These are phyloP conservation scores for Sergeia podlipaevii DNA, from an alignment of 208 protist genomes.

Conservation along the genomic window DNA sequence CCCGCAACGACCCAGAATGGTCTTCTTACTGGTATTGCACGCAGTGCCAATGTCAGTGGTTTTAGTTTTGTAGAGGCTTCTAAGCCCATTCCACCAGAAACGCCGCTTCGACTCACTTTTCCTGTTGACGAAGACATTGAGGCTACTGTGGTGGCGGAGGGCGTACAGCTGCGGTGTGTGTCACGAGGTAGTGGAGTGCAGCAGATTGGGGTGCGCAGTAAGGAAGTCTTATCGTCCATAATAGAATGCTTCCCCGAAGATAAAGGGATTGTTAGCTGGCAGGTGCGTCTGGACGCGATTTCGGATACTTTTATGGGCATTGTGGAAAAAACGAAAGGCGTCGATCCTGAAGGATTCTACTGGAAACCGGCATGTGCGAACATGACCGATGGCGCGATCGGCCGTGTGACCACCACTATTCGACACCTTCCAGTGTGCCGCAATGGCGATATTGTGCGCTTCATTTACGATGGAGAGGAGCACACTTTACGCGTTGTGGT, in stretches of 20 bases:
- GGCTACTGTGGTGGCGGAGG: conserved; percentile 40
- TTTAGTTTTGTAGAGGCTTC: too few relatives aligned
- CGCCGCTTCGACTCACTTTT: conserved; percentile 38
- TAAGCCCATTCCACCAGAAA: neutral
- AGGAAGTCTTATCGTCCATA: conserved; percentile 55
- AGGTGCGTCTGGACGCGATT: conserved; percentile 61
- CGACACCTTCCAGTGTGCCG: conserved; percentile 51
- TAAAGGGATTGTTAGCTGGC: conserved; percentile 54
- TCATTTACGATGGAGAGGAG: conserved; percentile 46
- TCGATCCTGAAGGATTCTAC: conserved; percentile 75
- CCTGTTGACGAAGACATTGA: conserved; percentile 66
- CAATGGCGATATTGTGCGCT: conserved; percentile 50
- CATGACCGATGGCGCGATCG: conserved; percentile 56
- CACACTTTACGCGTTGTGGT: conserved; percentile 36
- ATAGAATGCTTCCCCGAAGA: conserved; percentile 39
- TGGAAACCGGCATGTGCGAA: conserved; percentile 63
- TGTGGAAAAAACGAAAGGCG: conserved; percentile 53
- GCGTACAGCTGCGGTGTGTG: conserved; percentile 59
- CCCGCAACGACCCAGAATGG: neutral
- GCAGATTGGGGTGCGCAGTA: conserved; percentile 80
- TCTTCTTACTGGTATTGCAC: neutral
- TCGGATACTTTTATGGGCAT: conserved; percentile 73
- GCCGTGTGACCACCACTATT: conserved; percentile 26
- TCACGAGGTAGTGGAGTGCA: conserved; percentile 20
- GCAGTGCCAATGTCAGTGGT: too few relatives aligned